Percentiles rank a stretch among this genome's conserved stretches.
phyloP scores from a whole-genome alignment of 2,329 filamentous ascomycete species.

The Penicillium hordei region DNA sequence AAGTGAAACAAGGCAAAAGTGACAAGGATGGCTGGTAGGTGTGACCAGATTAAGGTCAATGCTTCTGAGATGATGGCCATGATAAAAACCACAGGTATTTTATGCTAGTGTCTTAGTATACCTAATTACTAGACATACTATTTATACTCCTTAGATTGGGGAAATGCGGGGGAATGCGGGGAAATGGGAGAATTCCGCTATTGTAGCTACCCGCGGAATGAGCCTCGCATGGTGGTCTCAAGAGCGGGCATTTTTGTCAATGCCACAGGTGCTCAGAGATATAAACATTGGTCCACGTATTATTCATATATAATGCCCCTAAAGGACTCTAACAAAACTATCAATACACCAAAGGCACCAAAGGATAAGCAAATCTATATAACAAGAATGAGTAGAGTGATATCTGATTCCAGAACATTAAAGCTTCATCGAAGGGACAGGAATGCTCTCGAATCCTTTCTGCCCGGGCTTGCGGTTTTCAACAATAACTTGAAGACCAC shows the following conservation, averaged over 20 bases:
- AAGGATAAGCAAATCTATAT: not conserved
- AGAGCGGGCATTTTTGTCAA: not conserved
- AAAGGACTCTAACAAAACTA: not conserved
- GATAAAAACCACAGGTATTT: not conserved
- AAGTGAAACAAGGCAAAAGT: not conserved
- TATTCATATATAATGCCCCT: not conserved
- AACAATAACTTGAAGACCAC: conserved; percentile 46
- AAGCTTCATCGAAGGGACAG: conserved; percentile 33
- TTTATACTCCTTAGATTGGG: not conserved
- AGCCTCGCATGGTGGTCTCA: not conserved
- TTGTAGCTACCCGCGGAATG: not conserved
- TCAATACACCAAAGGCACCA: not conserved
- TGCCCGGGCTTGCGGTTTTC: conserved; percentile 44
- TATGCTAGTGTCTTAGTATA: not conserved
- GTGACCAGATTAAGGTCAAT: not conserved
- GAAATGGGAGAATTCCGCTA: not conserved
- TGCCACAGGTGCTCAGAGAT: not conserved
- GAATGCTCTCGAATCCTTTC: conserved; percentile 48
- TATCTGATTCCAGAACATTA: conserved; percentile 4
- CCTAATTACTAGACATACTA: not conserved
- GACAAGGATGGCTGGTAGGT: not conserved
- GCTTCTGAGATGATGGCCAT: not conserved
- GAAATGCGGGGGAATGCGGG: not conserved
- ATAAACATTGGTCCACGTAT: not conserved
- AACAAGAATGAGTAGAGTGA: not conserved